A percentile compares a stretch with the other conserved stretches of the same genome.
Conservation (phyloP, 257 asterid genomes). For the Galeopsis tetrahit region DNA sequence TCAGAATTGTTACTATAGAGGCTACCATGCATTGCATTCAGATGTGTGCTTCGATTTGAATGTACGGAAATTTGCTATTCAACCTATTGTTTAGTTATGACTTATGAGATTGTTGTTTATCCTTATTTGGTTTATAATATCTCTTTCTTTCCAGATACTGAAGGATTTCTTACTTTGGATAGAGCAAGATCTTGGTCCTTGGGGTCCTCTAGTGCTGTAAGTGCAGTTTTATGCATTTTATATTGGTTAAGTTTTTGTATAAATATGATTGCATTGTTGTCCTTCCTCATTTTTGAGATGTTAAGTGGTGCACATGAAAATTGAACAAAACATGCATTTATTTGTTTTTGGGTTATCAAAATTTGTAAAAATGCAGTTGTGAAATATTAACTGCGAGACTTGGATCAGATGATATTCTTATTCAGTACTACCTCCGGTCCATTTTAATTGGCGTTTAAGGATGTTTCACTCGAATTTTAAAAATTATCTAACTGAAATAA, state of each 20-base stretch:
- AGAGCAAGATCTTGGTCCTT: conserved; percentile 94
- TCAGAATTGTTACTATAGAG: not conserved
- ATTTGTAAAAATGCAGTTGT: not conserved
- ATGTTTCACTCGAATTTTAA: too few relatives aligned
- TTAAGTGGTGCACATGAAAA: not conserved
- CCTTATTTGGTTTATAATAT: conserved; percentile 13
- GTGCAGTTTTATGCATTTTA: conserved; percentile 40
- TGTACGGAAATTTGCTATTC: conserved; percentile 5
- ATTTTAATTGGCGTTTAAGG: too few relatives aligned
- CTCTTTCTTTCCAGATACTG: conserved; percentile 58
- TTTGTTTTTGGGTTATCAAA: conserved; percentile 6
- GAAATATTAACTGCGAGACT: not conserved
- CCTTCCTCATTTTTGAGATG: conserved; percentile 16
- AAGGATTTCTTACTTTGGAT: conserved; percentile 91
- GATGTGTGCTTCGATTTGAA: conserved; percentile 13
- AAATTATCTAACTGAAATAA: too few relatives aligned
- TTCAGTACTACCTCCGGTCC: not conserved
- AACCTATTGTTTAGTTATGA: not conserved
- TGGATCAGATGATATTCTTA: not conserved
- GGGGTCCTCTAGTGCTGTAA: conserved; percentile 99
- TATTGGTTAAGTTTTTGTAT: not conserved
- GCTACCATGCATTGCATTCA: conserved; percentile 8
- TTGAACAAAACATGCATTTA: not conserved
- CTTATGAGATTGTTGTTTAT: conserved; percentile 5
- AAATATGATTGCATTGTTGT: not conserved